phyloP scores from a whole-genome alignment of 192 early-diverging fungal species.

The Dimargaris cristalligena region DNA sequence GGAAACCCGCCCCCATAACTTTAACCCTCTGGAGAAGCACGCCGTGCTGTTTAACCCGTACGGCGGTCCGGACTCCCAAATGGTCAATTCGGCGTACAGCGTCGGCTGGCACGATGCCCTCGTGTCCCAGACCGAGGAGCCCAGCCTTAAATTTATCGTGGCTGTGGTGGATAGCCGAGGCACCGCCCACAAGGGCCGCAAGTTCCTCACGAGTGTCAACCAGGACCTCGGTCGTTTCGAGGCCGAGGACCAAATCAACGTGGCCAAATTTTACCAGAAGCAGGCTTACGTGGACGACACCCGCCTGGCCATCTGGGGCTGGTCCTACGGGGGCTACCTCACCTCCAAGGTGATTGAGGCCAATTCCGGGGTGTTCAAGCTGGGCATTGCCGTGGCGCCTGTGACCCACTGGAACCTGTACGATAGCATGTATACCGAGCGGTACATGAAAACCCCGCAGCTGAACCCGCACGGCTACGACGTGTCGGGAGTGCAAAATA shows the following conservation, averaged over 20 bases:
- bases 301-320: constrained; percentile 88
- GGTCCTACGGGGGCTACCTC: constrained; percentile 88
- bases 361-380: constrained; percentile 59
- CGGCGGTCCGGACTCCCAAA: constrained; percentile 83
- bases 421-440: constrained; percentile 90
- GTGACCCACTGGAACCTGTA: constrained; percentile 83
- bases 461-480: constrained; percentile 66
- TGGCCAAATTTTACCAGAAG: constrained; percentile 45
- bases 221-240: constrained; percentile 69
- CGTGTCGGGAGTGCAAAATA: constrained; percentile 52
- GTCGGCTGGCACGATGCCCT: constrained; percentile 58
- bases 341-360: constrained; percentile 72
- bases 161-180: constrained; percentile 76
- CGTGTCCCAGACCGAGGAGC: constrained; percentile 30
- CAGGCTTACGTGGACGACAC: constrained; percentile 62
- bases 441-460: constrained; percentile 84
- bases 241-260: constrained; percentile 71
- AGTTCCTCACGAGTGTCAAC: constrained; percentile 55
- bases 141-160: constrained; percentile 46
- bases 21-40: constrained; percentile 55
- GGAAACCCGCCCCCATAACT: constrained; percentile 61
- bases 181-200: constrained; percentile 71
- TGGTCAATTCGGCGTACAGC: constrained; percentile 43
- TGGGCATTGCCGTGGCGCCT: constrained; percentile 88
- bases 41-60: constrained; percentile 78